Base-by-base conservation (phyloP, 225 moss, liverwort and hornwort species). In the Bryoerythrophyllum caledonicum region DNA sequence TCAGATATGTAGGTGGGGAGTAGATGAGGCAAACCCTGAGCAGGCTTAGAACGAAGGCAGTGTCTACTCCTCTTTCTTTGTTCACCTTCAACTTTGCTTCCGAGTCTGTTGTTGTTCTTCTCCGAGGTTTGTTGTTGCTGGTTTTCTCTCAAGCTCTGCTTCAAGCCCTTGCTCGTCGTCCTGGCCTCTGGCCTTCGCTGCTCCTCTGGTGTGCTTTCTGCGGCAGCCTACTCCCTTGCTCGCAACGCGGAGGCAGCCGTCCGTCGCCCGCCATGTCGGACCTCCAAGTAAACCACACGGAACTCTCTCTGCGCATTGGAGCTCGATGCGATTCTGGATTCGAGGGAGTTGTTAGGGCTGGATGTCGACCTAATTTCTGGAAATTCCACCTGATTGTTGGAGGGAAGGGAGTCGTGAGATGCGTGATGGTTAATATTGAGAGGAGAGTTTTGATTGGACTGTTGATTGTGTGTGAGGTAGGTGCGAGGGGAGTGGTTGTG, bases 331-430 rank as follows among this genome's bases (percentile, higher is more conserved):
- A 56, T 37, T 43, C 14, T 0, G 10, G 37, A 38, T 12, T 38
- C 4, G 27, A 13, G 67, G 8, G 5, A 54, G 15, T 74, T 3
- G 23, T 20, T 68, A 69, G 73, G 74, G 55, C 63, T 73, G 6
- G 63, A 28, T 55, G 71, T 2, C 20, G 78, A 77, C 82, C 73
- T 82, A 73, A 77, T 57, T 32, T 38, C 32, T 3, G 32, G 32
- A 32, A 32, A 32, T 32, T 32, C 32, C 4, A n/a, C n/a, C n/a
- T n/a, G n/a, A n/a, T n/a, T 32, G 8, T 53, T n/a, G 6, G 52
- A 53, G 15, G 52, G 14, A 44, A 13, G 44, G 44, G 4, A 44
- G 44, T 44, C 14, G 44, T 44, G 44, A 44, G 13, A 44, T 44
- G 13, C 14, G 44, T 3, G 44, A 44, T 44, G 44, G n/a, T n/a